These are phyloP conservation scores for Helotiales sp. DNA, from an alignment of 2,329 filamentous ascomycete species.

Conservation along the genomic window DNA sequence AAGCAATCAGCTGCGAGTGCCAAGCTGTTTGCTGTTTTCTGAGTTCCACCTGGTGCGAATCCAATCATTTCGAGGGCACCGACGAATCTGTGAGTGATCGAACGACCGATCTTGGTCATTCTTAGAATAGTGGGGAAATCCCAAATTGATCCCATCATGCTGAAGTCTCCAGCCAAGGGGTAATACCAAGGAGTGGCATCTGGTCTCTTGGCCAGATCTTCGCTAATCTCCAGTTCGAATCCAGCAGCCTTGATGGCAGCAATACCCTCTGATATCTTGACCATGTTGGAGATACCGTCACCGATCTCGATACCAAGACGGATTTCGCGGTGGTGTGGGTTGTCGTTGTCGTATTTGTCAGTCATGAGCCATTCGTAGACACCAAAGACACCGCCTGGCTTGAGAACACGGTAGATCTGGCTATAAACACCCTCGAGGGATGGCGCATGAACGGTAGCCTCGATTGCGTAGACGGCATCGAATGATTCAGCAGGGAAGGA, in stretches of 20 bases:
- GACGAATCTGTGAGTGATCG: conserved; percentile 74
- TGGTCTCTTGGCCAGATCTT: conserved; percentile 80
- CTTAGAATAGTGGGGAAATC: conserved; percentile 83
- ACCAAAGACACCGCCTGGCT: conserved; percentile 93
- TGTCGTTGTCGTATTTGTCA: conserved; percentile 87
- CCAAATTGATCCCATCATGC: conserved; percentile 74
- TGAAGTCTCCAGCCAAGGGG: conserved; percentile 82
- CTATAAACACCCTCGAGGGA: conserved; percentile 89
- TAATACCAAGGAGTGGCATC: conserved; percentile 92
- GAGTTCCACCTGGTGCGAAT: conserved; percentile 81
- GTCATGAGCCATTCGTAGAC: conserved; percentile 99
- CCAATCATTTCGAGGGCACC: conserved; percentile 74
- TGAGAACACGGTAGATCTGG: conserved; percentile 93
- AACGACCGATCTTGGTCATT: conserved; percentile 85
- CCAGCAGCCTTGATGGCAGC: conserved; percentile 85
- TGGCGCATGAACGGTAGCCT: conserved; percentile 94
- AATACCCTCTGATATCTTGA: conserved; percentile 79
- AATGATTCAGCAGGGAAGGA: conserved; percentile 88
- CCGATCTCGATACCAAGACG: conserved; percentile 96
- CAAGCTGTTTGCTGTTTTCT: conserved; percentile 91
- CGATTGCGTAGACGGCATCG: conserved; percentile 94
- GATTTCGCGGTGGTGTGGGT: conserved; percentile 85
- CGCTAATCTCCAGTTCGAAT: conserved; percentile 80
- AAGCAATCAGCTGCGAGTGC: conserved; percentile 80
- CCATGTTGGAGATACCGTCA: conserved; percentile 98